Conservation (phyloP, 140 eudicot genomes). For the Erigeron philadelphicus region DNA sequence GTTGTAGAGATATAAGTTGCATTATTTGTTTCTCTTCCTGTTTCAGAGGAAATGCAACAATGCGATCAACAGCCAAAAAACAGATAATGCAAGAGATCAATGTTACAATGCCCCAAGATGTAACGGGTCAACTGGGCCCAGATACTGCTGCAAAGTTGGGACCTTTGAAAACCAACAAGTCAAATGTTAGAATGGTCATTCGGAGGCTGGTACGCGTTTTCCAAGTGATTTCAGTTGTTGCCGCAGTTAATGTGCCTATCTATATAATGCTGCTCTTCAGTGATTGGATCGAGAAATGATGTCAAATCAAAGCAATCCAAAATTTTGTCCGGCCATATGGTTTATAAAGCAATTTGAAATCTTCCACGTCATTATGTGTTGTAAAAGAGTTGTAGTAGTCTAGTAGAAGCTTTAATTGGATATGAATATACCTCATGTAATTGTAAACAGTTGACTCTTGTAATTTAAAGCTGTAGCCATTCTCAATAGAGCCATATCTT, state of each 20-base stretch:
- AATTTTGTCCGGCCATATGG: not conserved
- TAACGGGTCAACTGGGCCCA: slow-evolving; percentile 34
- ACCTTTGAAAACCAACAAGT: slow-evolving; percentile 37
- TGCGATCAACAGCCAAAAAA: slow-evolving; percentile 64
- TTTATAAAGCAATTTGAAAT: not conserved
- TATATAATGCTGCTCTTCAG: slow-evolving; percentile 77
- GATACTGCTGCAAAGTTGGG: slow-evolving; percentile 34
- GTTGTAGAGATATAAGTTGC: slow-evolving; percentile 12
- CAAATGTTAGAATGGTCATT: slow-evolving; percentile 40
- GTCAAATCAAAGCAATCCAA: not conserved
- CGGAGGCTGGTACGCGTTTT: slow-evolving; percentile 49
- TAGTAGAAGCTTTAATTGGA: not conserved
- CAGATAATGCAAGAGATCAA: slow-evolving; percentile 48
- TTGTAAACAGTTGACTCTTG: not conserved
- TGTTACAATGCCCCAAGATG: slow-evolving; percentile 41
- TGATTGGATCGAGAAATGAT: slow-evolving; percentile 84
- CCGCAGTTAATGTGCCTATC: slow-evolving; percentile 76
- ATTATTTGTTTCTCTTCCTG: not conserved
- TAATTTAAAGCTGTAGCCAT: not conserved
- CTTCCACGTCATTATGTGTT: not conserved
- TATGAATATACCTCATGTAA: not conserved
- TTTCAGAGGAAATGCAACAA: slow-evolving; percentile 73
- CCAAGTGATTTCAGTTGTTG: slow-evolving; percentile 54
- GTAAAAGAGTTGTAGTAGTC: not conserved
- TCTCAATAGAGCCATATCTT: not conserved